Evolutionary conservation across 441 rosid species (phyloP).

Genomic region (California macrophylla): DNA sequence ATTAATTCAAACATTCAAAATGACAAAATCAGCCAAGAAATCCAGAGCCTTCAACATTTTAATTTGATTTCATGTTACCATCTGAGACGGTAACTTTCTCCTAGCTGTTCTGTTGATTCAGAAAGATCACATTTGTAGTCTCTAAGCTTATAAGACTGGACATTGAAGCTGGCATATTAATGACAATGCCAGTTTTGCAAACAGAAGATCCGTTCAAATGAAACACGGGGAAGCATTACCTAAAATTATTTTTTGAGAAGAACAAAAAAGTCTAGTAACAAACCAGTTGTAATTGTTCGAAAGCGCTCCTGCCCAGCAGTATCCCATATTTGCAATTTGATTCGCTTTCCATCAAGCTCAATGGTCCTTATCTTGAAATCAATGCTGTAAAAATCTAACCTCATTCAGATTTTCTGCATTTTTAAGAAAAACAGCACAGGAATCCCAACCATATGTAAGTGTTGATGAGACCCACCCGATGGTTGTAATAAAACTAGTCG

Average conservation of each 20-base stretch:
- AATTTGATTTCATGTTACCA: not conserved
- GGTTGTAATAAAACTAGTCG: conserved; percentile 92
- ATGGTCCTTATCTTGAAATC: conserved; percentile 96
- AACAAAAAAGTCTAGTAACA: not conserved
- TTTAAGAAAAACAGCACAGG: not conserved
- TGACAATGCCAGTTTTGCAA: not conserved
- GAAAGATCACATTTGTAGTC: not conserved
- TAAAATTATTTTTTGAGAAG: not conserved
- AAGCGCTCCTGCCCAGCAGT: conserved; percentile 99
- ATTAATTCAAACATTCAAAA: not conserved
- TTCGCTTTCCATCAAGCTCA: conserved; percentile 90
- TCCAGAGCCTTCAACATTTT: not conserved
- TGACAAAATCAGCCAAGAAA: not conserved
- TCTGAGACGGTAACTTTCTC: not conserved
- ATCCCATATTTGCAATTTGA: conserved; percentile 96
- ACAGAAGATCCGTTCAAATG: not conserved
- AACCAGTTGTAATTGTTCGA: conserved; percentile 94
- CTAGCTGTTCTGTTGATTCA: not conserved
- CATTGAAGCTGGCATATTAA: not conserved
- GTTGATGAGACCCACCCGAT: conserved; percentile 50
- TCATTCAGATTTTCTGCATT: not conserved
- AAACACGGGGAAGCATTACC: not conserved
- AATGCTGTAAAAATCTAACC: conserved; percentile 35
- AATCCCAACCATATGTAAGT: not conserved
- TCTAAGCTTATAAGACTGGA: not conserved